A percentile compares a stretch with the other conserved stretches of the same genome.
Evolutionary conservation across 225 moss, liverwort and hornwort species (phyloP).

Genomic region (Marchantia paleacea): DNA sequence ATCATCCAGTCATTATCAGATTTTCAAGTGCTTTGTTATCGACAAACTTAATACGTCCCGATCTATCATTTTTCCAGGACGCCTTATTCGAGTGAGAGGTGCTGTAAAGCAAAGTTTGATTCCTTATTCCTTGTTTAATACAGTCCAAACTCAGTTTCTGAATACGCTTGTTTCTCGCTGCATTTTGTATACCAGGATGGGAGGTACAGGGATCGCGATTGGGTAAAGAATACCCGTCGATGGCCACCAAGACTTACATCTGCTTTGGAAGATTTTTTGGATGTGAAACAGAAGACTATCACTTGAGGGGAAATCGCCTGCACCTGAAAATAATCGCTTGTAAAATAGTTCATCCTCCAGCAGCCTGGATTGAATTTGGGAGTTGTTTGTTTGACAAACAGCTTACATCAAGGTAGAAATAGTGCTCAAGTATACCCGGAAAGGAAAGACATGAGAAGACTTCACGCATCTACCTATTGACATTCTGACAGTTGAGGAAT

Average conservation of each 20-base stretch:
- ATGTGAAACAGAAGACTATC: constrained; percentile 48
- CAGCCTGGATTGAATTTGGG: not conserved
- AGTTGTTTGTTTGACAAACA: not conserved
- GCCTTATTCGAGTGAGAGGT: too few relatives aligned
- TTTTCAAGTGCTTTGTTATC: too few relatives aligned
- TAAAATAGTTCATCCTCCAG: not conserved
- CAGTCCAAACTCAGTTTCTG: not conserved
- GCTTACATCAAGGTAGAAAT: not conserved
- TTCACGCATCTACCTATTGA: not conserved
- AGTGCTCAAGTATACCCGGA: not conserved
- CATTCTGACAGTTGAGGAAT: not conserved
- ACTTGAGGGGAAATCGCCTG: not conserved
- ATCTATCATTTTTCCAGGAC: not conserved
- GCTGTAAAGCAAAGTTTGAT: not conserved
- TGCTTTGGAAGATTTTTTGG: constrained; percentile 79
- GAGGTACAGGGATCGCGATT: constrained; percentile 75
- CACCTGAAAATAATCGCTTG: not conserved
- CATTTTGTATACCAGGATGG: constrained; percentile 56
- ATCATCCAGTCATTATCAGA: not conserved
- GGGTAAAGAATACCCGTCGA: constrained; percentile 79
- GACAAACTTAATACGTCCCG: too few relatives aligned
- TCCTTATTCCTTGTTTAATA: not conserved
- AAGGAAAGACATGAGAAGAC: not conserved
- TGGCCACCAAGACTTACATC: constrained; percentile 87
- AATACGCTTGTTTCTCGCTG: not conserved